Conservation (phyloP, 1,284 basidiomycete genomes). For the Phellinidium pouzarii region DNA sequence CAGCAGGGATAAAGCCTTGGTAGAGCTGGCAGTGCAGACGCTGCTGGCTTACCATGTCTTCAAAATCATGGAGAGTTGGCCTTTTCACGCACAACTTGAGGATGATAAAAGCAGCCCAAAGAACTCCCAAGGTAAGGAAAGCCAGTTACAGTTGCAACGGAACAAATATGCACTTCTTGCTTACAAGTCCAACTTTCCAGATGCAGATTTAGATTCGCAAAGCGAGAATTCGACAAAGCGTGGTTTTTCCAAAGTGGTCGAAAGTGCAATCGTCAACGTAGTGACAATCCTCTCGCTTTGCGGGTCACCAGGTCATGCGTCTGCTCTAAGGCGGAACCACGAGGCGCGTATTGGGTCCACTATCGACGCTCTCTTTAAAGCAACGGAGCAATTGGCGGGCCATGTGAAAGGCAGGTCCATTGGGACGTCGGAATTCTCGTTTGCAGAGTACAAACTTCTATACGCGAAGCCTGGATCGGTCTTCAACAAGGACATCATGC, state of each 20-base stretch:
- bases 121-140: background rate
- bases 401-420: slow-evolving; percentile 2
- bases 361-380: slow-evolving; percentile 10
- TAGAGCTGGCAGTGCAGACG: slow-evolving; percentile 8
- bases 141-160: background rate
- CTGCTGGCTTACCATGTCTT: slow-evolving; percentile 9
- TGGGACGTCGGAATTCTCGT: background rate
- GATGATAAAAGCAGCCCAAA: background rate
- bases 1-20: slow-evolving; percentile 11
- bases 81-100: background rate
- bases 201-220: background rate
- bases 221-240: background rate
- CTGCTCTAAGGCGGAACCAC: slow-evolving; percentile 9
- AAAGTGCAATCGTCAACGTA: slow-evolving; percentile 6
- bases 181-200: too few species aligned
- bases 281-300: slow-evolving; percentile 14
- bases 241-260: background rate
- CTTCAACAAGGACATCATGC: slow-evolving; percentile 17
- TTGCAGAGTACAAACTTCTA: slow-evolving; percentile 11
- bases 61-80: slow-evolving; percentile 8
- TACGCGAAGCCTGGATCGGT: slow-evolving; percentile 10
- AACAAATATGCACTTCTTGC: background rate
- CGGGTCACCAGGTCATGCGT: slow-evolving; percentile 8
- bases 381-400: slow-evolving; percentile 7
- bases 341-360: slow-evolving; percentile 8